phyloP scores from a whole-genome alignment of 805 yeast genomes.

The Pichia nakasei region DNA sequence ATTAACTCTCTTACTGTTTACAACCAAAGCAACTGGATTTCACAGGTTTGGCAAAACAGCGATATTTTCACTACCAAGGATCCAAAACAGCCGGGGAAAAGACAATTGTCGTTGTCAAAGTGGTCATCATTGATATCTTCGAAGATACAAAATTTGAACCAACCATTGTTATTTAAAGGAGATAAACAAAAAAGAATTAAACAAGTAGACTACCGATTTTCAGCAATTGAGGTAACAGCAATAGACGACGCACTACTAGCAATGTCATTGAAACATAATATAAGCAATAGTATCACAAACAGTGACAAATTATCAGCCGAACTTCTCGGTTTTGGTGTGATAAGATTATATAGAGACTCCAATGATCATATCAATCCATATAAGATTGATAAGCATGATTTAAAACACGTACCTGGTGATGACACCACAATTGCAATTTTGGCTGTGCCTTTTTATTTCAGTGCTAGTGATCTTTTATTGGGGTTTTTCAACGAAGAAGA shows the following conservation, averaged over 20 bases:
- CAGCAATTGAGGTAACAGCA: constrained; percentile 26
- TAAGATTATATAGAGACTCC: constrained; percentile 54
- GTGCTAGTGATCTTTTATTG: constrained; percentile 65
- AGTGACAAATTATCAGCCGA: constrained; percentile 48
- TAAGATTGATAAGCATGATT: constrained; percentile 11
- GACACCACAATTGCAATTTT: constrained; percentile 66
- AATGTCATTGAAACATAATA: not conserved
- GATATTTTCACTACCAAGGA: not conserved
- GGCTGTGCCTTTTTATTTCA: constrained; percentile 83
- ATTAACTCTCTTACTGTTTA: not conserved
- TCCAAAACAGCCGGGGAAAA: not conserved
- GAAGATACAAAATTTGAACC: not conserved
- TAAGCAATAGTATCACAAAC: constrained; percentile 8
- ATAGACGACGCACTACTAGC: constrained; percentile 18
- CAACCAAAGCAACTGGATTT: constrained; percentile 2
- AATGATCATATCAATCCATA: constrained; percentile 19
- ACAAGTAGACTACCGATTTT: constrained; percentile 26
- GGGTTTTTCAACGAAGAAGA: constrained; percentile 69
- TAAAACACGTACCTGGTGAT: constrained; percentile 32
- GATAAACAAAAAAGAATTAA: not conserved
- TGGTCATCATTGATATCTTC: not conserved
- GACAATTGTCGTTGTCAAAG: not conserved
- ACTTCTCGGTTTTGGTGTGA: constrained; percentile 65
- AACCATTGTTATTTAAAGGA: not conserved
- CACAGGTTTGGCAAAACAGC: constrained; percentile 1